These are phyloP conservation scores for Prunus dulcis DNA, from an alignment of 306 rosid genomes.

Conservation along the genomic window DNA sequence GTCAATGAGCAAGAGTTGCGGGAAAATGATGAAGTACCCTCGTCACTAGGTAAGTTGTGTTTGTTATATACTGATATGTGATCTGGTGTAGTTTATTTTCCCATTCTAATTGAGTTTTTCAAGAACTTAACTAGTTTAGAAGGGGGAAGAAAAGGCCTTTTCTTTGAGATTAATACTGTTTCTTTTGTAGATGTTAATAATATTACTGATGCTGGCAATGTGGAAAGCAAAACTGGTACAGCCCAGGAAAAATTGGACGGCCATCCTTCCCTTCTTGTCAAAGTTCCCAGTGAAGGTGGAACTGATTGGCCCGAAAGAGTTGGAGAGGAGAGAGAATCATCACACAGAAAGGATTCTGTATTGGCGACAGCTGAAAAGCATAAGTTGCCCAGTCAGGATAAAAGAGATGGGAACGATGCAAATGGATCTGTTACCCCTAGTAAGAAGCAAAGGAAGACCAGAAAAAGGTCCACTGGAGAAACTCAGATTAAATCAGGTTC, in stretches of 20 bases:
- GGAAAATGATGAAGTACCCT: conserved; percentile 13
- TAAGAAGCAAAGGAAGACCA: conserved; percentile 33
- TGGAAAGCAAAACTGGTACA: conserved; percentile 28
- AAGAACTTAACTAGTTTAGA: neutral
- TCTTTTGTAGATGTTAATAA: conserved; percentile 32
- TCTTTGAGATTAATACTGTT: conserved; percentile 16
- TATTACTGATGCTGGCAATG: conserved; percentile 24
- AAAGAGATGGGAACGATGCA: conserved; percentile 19
- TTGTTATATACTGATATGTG: conserved; percentile 12
- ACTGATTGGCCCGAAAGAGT: conserved; percentile 23
- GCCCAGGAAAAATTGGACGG: conserved; percentile 29
- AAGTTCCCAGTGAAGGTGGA: conserved; percentile 33
- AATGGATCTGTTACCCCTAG: conserved; percentile 25
- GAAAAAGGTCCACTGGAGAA: conserved; percentile 30
- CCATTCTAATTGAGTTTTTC: neutral
- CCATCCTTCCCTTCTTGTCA: conserved; percentile 22
- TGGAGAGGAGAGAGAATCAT: conserved; percentile 35
- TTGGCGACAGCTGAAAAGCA: conserved; percentile 26
- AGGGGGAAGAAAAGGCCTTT: neutral
- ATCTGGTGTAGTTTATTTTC: neutral
- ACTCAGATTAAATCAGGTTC: conserved; percentile 22
- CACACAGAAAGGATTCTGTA: conserved; percentile 32
- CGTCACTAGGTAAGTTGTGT: conserved; percentile 31
- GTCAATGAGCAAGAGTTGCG: conserved; percentile 13
- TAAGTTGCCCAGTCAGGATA: conserved; percentile 24